These are phyloP conservation scores for Neonectria neomacrospora DNA, from an alignment of 2,329 filamentous ascomycete genomes.

Conservation along the genomic window DNA sequence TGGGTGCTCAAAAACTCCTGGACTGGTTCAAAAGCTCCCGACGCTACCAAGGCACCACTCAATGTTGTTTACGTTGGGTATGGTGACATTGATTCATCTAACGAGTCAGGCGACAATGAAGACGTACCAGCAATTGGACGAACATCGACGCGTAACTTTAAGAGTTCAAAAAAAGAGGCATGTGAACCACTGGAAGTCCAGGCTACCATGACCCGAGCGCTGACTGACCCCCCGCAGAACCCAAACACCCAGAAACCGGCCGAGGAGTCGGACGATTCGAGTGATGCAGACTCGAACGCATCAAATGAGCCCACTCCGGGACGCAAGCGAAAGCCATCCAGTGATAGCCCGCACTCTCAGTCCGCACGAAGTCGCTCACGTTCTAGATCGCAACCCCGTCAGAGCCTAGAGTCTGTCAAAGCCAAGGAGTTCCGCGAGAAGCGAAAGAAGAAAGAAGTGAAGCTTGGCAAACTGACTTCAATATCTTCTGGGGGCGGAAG, in stretches of 20 bases:
- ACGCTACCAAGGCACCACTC: conserved; percentile 53
- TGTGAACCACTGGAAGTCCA: conserved; percentile 21
- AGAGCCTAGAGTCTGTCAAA: conserved; percentile 43
- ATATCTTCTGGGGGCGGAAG: conserved; percentile 61
- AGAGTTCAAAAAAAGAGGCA: conserved; percentile 45
- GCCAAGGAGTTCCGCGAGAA: conserved; percentile 66
- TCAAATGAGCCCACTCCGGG: conserved; percentile 38
- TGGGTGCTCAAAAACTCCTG: conserved; percentile 74
- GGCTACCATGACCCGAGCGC: neutral
- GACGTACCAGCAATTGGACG: conserved; percentile 49
- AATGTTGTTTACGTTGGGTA: conserved; percentile 70
- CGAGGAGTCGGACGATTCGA: conserved; percentile 41
- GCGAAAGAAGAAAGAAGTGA: conserved; percentile 73
- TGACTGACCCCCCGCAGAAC: conserved; percentile 34
- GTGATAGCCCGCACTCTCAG: conserved; percentile 34
- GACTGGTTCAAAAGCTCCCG: conserved; percentile 39
- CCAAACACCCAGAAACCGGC: conserved; percentile 25
- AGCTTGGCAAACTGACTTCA: conserved; percentile 70
- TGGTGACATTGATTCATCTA: conserved; percentile 59
- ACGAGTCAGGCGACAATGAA: conserved; percentile 51
- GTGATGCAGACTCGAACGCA: conserved; percentile 43
- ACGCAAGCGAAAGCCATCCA: conserved; percentile 44
- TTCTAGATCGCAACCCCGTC: conserved; percentile 47
- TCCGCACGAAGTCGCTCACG: conserved; percentile 45
- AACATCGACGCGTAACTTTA: conserved; percentile 50